phyloP scores from a whole-genome alignment of 2,329 filamentous ascomycete genomes.

The Decorospora gaudefroyi region DNA sequence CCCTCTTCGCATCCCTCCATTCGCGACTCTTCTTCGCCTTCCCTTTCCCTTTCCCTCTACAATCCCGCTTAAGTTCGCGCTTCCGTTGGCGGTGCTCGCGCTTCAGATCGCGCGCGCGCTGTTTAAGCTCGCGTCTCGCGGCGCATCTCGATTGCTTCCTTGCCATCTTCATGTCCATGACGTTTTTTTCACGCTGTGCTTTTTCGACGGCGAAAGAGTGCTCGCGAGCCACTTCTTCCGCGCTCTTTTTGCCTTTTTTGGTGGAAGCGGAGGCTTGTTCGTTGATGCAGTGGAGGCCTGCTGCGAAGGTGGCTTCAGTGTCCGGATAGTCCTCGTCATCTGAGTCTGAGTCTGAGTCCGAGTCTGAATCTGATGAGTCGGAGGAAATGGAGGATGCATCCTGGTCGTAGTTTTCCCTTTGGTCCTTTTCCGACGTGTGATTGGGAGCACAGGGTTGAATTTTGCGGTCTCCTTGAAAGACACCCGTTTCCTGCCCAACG shows the following conservation, averaged over 20 bases:
- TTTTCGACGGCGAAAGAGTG: conserved; percentile 33
- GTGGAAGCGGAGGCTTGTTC: conserved; percentile 18
- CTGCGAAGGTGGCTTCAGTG: conserved; percentile 15
- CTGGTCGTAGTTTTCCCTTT: conserved; percentile 14
- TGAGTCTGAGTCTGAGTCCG: conserved; percentile 18
- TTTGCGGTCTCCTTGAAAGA: conserved; percentile 16
- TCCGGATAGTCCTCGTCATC: conserved; percentile 20
- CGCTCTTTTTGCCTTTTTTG: conserved; percentile 33
- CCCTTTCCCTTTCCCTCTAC: conserved; percentile 25
- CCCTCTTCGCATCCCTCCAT: conserved; percentile 31
- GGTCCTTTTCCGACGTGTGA: conserved; percentile 4
- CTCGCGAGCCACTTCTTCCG: conserved; percentile 27
- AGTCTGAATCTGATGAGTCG: conserved; percentile 28
- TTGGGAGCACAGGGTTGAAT: background rate
- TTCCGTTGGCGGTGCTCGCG: conserved; percentile 23
- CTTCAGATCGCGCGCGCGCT: conserved; percentile 21
- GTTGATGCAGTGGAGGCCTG: conserved; percentile 33
- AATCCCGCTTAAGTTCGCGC: conserved; percentile 25
- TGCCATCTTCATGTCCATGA: conserved; percentile 25
- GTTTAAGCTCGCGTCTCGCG: conserved; percentile 14
- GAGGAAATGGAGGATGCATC: conserved; percentile 32
- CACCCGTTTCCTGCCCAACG: conserved; percentile 28
- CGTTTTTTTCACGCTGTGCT: conserved; percentile 26
- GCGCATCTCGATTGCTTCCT: conserved; percentile 24
- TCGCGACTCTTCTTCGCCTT: conserved; percentile 29